Conservation (phyloP, 331 rosid species). For the Saraca asoca region DNA sequence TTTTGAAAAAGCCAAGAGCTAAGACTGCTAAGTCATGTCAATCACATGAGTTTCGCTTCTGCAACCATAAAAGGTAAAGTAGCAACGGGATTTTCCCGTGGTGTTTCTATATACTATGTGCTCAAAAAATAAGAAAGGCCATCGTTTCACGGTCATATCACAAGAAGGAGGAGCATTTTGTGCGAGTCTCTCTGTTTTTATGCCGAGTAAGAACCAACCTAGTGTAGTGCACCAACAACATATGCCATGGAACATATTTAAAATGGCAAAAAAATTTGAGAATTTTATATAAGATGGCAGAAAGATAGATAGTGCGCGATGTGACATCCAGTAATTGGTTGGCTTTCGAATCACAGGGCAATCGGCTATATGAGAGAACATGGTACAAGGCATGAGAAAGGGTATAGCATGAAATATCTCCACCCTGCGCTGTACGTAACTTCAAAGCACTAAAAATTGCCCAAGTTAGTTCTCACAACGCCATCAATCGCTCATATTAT, state of each 20-base stretch:
- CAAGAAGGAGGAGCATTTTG: constrained; percentile 22
- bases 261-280: neutral
- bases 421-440: neutral
- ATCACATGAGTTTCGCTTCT: constrained; percentile 45
- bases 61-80: constrained; percentile 32
- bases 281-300: neutral
- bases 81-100: constrained; percentile 30
- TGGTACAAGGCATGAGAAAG: neutral
- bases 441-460: neutral
- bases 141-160: constrained; percentile 23
- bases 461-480: constrained; percentile 12
- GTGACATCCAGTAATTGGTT: neutral
- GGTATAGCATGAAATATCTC: no score
- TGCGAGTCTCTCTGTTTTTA: constrained; percentile 15
- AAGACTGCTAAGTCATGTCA: constrained; percentile 33
- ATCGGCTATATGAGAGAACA: neutral
- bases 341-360: neutral
- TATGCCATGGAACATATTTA: neutral
- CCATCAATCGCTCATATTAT: neutral
- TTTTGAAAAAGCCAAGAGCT: constrained; percentile 31
- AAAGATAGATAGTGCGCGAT: constrained; percentile 1
- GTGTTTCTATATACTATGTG: neutral
- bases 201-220: constrained; percentile 32
- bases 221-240: constrained; percentile 27
- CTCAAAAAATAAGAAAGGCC: constrained; percentile 2